These are phyloP conservation scores for Echium plantagineum DNA, from an alignment of 257 asterid species.

Conservation along the genomic window DNA sequence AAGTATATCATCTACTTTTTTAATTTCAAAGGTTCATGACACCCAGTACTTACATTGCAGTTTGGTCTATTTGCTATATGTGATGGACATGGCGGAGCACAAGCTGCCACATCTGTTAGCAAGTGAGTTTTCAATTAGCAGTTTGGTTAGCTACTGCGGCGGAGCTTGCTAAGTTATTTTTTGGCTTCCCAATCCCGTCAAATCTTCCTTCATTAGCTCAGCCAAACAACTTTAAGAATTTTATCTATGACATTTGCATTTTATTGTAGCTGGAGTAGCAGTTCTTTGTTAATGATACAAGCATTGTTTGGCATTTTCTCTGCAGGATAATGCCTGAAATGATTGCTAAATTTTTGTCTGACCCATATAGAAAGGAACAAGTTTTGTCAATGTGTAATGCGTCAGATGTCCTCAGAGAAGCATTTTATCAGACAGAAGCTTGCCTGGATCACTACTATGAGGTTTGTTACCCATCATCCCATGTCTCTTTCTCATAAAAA, in stretches of 20 bases:
- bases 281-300: constrained; percentile 5
- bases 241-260: neutral
- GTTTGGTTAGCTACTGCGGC: neutral
- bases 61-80: constrained; percentile 81
- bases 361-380: constrained; percentile 57
- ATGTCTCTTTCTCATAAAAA: neutral
- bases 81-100: constrained; percentile 92
- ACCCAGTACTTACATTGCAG: constrained; percentile 30
- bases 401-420: constrained; percentile 90
- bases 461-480: constrained; percentile 33
- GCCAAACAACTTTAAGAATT: too few relatives aligned
- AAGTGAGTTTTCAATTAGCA: constrained; percentile 47
- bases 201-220: too few relatives aligned
- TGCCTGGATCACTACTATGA: constrained; percentile 71
- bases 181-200: too few relatives aligned
- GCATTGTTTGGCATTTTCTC: constrained; percentile 11
- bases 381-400: constrained; percentile 60
- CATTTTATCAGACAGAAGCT: constrained; percentile 82
- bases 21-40: constrained; percentile 10
- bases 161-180: too few relatives aligned
- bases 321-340: constrained; percentile 86
- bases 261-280: neutral
- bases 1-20: constrained; percentile 7
- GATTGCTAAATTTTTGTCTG: constrained; percentile 68
- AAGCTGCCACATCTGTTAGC: constrained; percentile 82